phyloP scores from a whole-genome alignment of 2,329 filamentous ascomycete genomes.

The Colletotrichum tropicicola region DNA sequence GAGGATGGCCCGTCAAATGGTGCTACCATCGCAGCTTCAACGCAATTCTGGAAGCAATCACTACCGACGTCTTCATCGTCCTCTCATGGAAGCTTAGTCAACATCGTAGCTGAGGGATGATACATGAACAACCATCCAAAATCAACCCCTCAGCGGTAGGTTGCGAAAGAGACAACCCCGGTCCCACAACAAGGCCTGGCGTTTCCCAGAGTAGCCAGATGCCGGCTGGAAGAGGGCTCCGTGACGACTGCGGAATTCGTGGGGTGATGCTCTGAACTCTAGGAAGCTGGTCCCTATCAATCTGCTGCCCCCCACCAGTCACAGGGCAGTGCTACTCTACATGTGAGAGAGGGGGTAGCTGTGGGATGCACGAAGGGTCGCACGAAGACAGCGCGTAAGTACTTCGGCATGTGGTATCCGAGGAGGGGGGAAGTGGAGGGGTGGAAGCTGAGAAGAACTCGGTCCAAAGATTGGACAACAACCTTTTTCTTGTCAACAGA shows the following conservation, averaged over 20 bases:
- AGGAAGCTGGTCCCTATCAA: neutral
- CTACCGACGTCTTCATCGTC: too few species aligned
- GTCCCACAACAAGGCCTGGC: neutral
- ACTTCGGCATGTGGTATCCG: constrained; percentile 19
- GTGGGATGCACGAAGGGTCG: constrained; percentile 13
- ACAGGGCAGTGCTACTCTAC: neutral
- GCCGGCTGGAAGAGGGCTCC: neutral
- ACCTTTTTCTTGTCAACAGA: neutral
- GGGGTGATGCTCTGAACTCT: neutral
- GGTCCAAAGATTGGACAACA: constrained; percentile 10
- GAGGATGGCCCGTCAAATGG: too few species aligned
- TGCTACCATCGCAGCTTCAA: too few species aligned
- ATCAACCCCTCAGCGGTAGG: constrained; percentile 19
- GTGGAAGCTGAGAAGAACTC: constrained; percentile 27
- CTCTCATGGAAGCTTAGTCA: too few species aligned
- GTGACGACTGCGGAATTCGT: neutral
- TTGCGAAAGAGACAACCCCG: constrained; percentile 8
- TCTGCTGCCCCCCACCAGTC: neutral
- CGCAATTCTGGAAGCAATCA: too few species aligned
- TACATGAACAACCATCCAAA: too few species aligned
- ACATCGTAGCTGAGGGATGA: too few species aligned
- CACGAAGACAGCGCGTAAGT: constrained; percentile 6
- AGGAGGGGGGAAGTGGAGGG: neutral
- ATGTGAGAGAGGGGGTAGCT: constrained; percentile 2
- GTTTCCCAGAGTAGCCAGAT: neutral